Base-by-base conservation (phyloP, 257 asterid genomes). In the Nicotiana benthamiana region DNA sequence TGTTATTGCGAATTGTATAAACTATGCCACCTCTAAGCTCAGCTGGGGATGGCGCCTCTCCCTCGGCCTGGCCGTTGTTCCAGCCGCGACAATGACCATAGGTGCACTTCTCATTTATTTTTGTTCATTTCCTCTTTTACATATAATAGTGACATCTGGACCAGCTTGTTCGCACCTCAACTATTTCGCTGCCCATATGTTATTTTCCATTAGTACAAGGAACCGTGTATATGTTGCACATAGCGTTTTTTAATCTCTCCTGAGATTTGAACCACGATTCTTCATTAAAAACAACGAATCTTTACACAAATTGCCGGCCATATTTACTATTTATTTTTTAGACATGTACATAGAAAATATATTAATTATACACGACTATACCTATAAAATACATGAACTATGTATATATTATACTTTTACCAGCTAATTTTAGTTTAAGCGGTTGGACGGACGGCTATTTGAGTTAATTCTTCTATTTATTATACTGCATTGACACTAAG, bases 21-120 rank as follows among this genome's bases (percentile, higher is more conserved):
- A 81, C 28, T 84, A 20, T 18, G 86, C 59, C 62, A 65, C 82
- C 1, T 32, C 82, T 43, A 26, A 24, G 18, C 68, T 84, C 26
- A 20, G 91, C 54, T 90, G 92, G 92, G 98, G 97, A 4, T 92
- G 98, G 98, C 84, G 97, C 30, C 22, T 94, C 11, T 94, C 97
- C 1, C 60, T 93, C 27, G 96, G 97, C 32, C 70, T 94, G 75
- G 96, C 97, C 7, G 94, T 96, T 16, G 28, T 91, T 53, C 98
- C 97, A 0, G 97, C 98, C 3, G 75, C 43, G 5, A 93, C 92
- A 59, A 84, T 94, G 40, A 94, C 97, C 0, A 0, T 94, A 1
- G 98, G 98, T 3, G 93, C 97, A 16, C 48, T 93, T 18, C 8
- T 91, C 26, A 96, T 34, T 67, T 13, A 11, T 51, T 51, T 51